Evolutionary conservation across 1,284 basidiomycete species (phyloP).

Genomic region (Earliella scabrosa): DNA sequence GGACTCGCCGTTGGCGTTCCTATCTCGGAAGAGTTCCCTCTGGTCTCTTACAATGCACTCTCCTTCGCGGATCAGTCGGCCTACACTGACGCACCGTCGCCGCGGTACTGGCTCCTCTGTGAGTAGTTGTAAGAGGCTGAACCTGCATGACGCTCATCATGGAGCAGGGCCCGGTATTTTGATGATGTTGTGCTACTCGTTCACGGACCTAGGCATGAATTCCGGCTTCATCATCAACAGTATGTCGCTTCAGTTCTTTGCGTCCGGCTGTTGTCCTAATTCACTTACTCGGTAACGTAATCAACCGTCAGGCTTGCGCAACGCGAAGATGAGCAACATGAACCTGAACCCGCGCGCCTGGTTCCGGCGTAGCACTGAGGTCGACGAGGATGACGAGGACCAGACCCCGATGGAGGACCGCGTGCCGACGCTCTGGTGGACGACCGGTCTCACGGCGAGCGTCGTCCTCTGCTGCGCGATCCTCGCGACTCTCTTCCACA

Average conservation of each 20-base stretch:
- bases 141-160: background rate
- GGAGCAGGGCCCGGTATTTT: conserved; percentile 58
- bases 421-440: conserved; percentile 62
- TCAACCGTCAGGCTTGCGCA: no score
- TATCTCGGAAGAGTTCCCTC: conserved; percentile 47
- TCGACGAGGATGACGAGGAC: conserved; percentile 46
- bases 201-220: conserved; percentile 27
- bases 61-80: conserved; percentile 46
- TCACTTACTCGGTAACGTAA: background rate
- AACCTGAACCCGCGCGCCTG: conserved; percentile 19
- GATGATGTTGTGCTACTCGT: conserved; percentile 54
- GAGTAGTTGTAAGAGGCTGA: background rate
- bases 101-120: conserved; percentile 69
- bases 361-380: conserved; percentile 18
- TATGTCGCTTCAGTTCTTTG: background rate
- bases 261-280: background rate
- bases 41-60: conserved; percentile 46
- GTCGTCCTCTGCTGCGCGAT: conserved; percentile 60
- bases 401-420: conserved; percentile 54
- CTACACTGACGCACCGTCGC: conserved; percentile 52
- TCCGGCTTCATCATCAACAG: conserved; percentile 18
- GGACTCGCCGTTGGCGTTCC: conserved; percentile 51
- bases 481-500: conserved; percentile 56
- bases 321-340: conserved; percentile 1
- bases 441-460: conserved; percentile 50